These are phyloP conservation scores for Cardamine resedifolia DNA, from an alignment of 345 rosid genomes.

Conservation along the genomic window DNA sequence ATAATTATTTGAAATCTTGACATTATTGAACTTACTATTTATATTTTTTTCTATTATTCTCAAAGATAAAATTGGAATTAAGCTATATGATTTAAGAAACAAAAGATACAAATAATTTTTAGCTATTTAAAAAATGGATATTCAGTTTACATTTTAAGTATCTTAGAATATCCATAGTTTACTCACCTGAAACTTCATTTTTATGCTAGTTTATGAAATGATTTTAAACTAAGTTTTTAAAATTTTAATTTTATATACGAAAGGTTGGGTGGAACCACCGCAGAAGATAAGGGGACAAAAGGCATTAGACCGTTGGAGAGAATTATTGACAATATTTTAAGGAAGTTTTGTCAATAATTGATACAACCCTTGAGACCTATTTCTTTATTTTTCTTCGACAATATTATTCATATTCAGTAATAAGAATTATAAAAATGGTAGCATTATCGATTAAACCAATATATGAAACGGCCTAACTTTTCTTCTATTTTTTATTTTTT, in stretches of 20 bases:
- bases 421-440: not conserved
- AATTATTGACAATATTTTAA: conserved; percentile 26
- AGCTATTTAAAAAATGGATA: not conserved
- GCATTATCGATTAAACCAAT: not conserved
- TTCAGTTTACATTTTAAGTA: not conserved
- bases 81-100: not conserved
- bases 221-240: not conserved
- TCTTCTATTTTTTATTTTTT: no score
- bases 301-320: conserved; percentile 31
- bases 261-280: conserved; percentile 32
- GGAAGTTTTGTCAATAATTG: conserved; percentile 23
- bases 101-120: not conserved
- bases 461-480: not conserved
- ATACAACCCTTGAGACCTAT: not conserved
- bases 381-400: not conserved
- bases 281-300: conserved; percentile 32
- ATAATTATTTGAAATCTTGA: not conserved
- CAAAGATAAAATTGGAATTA: not conserved
- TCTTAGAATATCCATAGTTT: not conserved
- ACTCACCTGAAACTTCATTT: not conserved
- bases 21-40: not conserved
- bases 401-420: not conserved
- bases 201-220: conserved; percentile 5
- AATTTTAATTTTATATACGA: not conserved
- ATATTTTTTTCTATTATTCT: not conserved